Conservation (phyloP, 1,139 yeast species). For the Saccharomyces hybrid region DNA sequence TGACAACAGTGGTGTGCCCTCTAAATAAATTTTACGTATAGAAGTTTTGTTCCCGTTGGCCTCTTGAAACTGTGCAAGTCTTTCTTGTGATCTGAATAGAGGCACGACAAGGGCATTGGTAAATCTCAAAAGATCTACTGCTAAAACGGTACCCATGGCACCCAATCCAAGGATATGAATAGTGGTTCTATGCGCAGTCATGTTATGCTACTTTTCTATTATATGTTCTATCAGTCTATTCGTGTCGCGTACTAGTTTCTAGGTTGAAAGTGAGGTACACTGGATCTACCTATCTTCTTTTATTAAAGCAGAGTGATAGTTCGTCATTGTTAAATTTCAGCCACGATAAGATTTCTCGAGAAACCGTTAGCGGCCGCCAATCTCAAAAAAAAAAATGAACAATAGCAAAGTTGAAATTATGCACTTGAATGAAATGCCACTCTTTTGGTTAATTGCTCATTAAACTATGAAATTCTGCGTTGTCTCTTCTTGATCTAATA, state of each 20-base stretch:
- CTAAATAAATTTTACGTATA: slow-evolving; percentile 27
- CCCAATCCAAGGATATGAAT: slow-evolving; percentile 30
- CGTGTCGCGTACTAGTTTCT: too few species aligned
- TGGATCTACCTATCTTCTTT: too few species aligned
- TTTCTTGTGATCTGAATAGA: slow-evolving; percentile 26
- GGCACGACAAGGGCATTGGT: slow-evolving; percentile 23
- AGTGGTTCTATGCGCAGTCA: slow-evolving; percentile 16
- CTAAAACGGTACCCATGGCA: slow-evolving; percentile 30
- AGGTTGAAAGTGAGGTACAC: too few species aligned
- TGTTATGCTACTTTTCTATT: not conserved
- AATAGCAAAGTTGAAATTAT: too few species aligned
- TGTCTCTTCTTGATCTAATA: too few species aligned
- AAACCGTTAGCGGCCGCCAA: not conserved
- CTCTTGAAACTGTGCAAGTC: slow-evolving; percentile 25
- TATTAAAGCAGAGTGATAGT: too few species aligned
- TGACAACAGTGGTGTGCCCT: slow-evolving; percentile 13
- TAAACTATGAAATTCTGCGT: too few species aligned
- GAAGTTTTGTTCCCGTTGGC: slow-evolving; percentile 25
- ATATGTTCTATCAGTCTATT: not conserved
- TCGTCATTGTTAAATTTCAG: too few species aligned
- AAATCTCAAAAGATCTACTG: slow-evolving; percentile 22
- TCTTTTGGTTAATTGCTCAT: too few species aligned
- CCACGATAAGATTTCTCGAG: not conserved
- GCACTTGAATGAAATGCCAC: too few species aligned
- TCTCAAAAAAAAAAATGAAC: too few species aligned